These are phyloP conservation scores for Cladosporium cucumerinum DNA, from an alignment of 2,329 filamentous ascomycete species.

Conservation along the genomic window DNA sequence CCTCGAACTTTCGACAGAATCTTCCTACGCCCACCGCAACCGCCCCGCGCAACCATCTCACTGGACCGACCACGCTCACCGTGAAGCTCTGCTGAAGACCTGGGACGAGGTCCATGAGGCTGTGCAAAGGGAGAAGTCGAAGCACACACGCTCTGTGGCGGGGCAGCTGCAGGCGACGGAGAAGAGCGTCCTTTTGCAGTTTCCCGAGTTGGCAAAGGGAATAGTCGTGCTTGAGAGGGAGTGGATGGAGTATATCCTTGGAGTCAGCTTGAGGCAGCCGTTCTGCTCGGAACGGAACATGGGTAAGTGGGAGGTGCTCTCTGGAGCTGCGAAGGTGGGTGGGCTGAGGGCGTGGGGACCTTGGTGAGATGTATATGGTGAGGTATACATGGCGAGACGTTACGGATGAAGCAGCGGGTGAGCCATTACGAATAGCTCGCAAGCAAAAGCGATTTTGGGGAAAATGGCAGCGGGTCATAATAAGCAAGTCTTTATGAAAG, in stretches of 20 bases:
- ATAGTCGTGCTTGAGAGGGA: constrained; percentile 19
- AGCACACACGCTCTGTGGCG: constrained; percentile 17
- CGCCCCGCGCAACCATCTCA: constrained; percentile 23
- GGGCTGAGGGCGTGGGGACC: constrained; percentile 30
- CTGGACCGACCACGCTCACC: constrained; percentile 28
- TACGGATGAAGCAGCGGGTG: background rate
- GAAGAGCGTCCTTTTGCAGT: constrained; percentile 24
- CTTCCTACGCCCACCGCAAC: constrained; percentile 21
- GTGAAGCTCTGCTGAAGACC: constrained; percentile 21
- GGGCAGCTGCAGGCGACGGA: constrained; percentile 23
- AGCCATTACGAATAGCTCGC: too few species aligned
- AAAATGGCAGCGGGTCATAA: background rate
- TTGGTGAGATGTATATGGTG: constrained; percentile 20
- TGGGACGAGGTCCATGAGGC: constrained; percentile 27
- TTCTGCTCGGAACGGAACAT: constrained; percentile 28
- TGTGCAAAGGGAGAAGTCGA: constrained; percentile 16
- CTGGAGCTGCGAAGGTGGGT: constrained; percentile 20
- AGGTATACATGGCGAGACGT: background rate
- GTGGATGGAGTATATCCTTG: constrained; percentile 32
- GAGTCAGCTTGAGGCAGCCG: constrained; percentile 23
- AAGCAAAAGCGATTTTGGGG: too few species aligned
- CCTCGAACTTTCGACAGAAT: constrained; percentile 25
- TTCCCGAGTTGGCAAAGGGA: constrained; percentile 27
- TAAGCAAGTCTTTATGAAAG: too few species aligned
- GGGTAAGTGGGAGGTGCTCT: constrained; percentile 29